Percentiles rank a stretch among this genome's conserved stretches.
These are phyloP conservation scores for Massarina eburnea DNA, from an alignment of 2,329 filamentous ascomycete genomes.

Conservation along the genomic window DNA sequence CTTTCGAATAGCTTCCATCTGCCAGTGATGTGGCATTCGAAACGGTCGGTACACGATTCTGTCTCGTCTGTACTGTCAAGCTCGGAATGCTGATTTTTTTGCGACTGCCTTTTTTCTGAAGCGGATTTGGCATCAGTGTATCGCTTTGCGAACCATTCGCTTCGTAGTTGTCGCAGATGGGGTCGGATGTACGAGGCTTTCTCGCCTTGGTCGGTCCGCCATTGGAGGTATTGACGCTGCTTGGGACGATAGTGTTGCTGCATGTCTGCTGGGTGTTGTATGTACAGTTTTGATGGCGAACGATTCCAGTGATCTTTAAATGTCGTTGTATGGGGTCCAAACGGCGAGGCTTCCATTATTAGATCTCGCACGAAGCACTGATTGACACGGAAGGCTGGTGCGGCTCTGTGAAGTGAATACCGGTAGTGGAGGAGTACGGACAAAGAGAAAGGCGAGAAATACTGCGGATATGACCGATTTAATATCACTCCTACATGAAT, in stretches of 20 bases:
- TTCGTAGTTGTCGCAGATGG: constrained; percentile 3
- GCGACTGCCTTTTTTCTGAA: neutral
- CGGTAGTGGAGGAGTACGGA: no score
- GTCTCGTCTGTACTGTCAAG: neutral
- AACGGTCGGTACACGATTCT: neutral
- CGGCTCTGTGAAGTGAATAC: no score
- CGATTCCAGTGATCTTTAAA: neutral
- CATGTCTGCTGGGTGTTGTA: neutral
- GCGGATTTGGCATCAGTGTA: neutral
- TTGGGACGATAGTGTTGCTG: constrained; percentile 7
- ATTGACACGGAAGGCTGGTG: neutral
- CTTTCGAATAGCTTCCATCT: neutral
- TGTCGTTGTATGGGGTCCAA: neutral
- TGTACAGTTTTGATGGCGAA: neutral
- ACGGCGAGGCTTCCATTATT: neutral
- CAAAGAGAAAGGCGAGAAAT: no score
- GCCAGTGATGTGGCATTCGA: neutral
- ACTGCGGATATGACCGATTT: no score
- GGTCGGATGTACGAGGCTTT: neutral
- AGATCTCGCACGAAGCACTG: neutral
- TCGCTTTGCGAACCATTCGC: constrained; percentile 7
- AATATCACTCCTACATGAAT: no score
- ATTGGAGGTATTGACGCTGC: constrained; percentile 7
- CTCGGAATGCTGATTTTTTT: neutral
- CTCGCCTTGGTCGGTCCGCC: constrained; percentile 4